phyloP scores from a whole-genome alignment of 2,329 filamentous ascomycete genomes.

The Sclerotinia sclerotiorum region DNA sequence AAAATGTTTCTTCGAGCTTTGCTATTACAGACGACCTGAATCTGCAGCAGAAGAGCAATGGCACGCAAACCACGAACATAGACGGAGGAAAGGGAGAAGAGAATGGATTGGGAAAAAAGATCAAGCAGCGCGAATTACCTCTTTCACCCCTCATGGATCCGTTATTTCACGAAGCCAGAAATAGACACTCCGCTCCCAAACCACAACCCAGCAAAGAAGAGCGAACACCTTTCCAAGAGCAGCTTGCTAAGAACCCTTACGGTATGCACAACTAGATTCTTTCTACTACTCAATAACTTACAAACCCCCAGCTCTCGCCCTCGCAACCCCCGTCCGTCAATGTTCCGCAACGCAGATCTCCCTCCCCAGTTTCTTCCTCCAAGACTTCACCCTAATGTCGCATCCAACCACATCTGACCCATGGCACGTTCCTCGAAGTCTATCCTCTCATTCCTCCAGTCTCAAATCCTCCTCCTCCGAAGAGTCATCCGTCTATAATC shows the following conservation, averaged over 20 bases:
- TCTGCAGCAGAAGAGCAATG: neutral
- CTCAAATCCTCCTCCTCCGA: neutral
- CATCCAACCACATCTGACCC: conserved; percentile 54
- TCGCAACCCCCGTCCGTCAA: conserved; percentile 59
- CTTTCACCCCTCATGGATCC: conserved; percentile 51
- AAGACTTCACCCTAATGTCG: conserved; percentile 56
- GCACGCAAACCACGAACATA: neutral
- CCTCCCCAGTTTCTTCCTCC: conserved; percentile 63
- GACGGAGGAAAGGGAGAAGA: neutral
- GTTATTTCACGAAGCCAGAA: conserved; percentile 41
- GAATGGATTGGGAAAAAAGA: neutral
- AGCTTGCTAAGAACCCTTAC: conserved; percentile 62
- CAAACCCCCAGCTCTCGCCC: conserved; percentile 48
- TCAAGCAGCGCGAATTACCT: conserved; percentile 41
- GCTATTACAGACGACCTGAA: neutral
- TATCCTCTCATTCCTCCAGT: conserved; percentile 26
- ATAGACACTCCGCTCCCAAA: conserved; percentile 36
- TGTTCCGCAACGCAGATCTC: conserved; percentile 51
- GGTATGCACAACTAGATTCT: conserved; percentile 36
- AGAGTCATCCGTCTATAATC: neutral
- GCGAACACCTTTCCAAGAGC: conserved; percentile 51
- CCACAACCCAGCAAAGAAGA: conserved; percentile 44
- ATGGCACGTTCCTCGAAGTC: conserved; percentile 57
- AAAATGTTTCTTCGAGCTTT: neutral
- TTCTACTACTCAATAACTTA: neutral